Conservation (phyloP, 345 rosid genomes). For the Melastoma malabathricum region DNA sequence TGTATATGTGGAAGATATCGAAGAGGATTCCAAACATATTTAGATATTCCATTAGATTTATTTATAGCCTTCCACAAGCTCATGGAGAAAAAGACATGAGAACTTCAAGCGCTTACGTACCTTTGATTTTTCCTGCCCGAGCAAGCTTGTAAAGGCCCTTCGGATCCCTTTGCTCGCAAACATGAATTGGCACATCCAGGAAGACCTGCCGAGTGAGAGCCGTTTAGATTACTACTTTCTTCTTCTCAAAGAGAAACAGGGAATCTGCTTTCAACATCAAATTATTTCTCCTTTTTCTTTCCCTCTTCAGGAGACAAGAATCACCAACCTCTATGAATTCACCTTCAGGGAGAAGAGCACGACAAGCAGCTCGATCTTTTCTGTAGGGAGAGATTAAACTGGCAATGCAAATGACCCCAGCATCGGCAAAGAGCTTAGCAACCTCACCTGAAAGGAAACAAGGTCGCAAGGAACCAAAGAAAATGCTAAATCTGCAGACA, state of each 20-base stretch:
- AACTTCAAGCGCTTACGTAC: slow-evolving; percentile 13
- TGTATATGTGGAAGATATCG: too few species aligned
- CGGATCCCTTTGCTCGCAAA: slow-evolving; percentile 76
- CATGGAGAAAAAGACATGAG: not conserved
- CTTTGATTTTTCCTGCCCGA: slow-evolving; percentile 76
- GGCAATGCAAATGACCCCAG: slow-evolving; percentile 72
- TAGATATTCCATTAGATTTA: too few species aligned
- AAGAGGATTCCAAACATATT: too few species aligned
- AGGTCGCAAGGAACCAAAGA: not conserved
- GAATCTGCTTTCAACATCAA: slow-evolving; percentile 2
- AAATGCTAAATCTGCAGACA: not conserved
- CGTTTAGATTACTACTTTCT: slow-evolving; percentile 3
- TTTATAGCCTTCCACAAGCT: not conserved
- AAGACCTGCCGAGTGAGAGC: slow-evolving; percentile 32
- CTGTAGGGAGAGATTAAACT: slow-evolving; percentile 84
- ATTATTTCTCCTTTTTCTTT: not conserved
- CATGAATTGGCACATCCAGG: slow-evolving; percentile 58
- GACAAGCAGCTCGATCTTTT: slow-evolving; percentile 54
- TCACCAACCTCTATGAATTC: slow-evolving; percentile 59
- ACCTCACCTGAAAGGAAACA: slow-evolving; percentile 45
- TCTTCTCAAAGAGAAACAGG: slow-evolving; percentile 2
- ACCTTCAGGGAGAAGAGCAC: slow-evolving; percentile 56
- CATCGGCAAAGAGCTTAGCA: slow-evolving; percentile 77
- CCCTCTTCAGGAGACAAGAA: slow-evolving; percentile 5
- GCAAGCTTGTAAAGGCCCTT: slow-evolving; percentile 88